These are phyloP conservation scores for Yamadazyma taylorii DNA, from an alignment of 1,139 yeast genomes.

Conservation along the genomic window DNA sequence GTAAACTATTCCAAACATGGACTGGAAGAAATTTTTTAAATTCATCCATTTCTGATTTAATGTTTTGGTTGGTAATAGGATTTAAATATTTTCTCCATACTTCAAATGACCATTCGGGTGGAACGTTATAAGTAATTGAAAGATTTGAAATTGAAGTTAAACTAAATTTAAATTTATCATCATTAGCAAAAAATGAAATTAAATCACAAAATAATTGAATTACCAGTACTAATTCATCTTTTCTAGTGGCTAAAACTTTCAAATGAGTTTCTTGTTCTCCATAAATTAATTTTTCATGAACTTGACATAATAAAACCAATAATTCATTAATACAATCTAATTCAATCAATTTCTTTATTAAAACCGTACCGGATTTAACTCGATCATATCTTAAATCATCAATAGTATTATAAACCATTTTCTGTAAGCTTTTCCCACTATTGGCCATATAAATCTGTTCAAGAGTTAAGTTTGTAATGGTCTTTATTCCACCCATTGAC, in stretches of 20 bases:
- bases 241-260: conserved; percentile 68
- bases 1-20: conserved; percentile 30
- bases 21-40: not conserved
- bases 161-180: conserved; percentile 31
- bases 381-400: conserved; percentile 57
- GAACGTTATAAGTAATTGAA: conserved; percentile 48
- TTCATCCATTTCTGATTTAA: not conserved
- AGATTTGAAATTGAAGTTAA: conserved; percentile 51
- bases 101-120: conserved; percentile 72
- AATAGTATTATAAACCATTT: conserved; percentile 59
- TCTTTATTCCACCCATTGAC: conserved; percentile 82
- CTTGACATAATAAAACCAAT: conserved; percentile 60
- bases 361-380: conserved; percentile 48
- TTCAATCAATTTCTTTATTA: conserved; percentile 49
- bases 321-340: conserved; percentile 58
- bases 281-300: conserved; percentile 43
- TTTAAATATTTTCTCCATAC: conserved; percentile 64
- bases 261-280: conserved; percentile 52
- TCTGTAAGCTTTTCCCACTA: conserved; percentile 60
- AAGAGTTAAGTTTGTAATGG: conserved; percentile 61
- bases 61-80: conserved; percentile 8
- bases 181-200: conserved; percentile 50
- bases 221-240: conserved; percentile 70
- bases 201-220: conserved; percentile 65
- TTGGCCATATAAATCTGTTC: conserved; percentile 68